Percentiles rank a stretch among this genome's conserved stretches.
phyloP scores from a whole-genome alignment of 2,329 filamentous ascomycete species.

The Aspergillus felis region DNA sequence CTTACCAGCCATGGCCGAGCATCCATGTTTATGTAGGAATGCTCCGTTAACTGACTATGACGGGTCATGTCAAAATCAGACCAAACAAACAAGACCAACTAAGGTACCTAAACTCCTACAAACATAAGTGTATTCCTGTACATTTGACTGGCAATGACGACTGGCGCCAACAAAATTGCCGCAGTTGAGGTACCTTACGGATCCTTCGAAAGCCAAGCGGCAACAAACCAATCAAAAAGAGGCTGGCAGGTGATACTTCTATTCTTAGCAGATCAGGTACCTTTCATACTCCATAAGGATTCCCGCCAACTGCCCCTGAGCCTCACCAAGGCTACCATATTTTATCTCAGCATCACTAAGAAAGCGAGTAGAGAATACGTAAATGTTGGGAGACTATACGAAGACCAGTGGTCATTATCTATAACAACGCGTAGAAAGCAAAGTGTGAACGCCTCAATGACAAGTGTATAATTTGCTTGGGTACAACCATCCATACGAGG shows the following conservation, averaged over 20 bases:
- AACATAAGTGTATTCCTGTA: too few relatives aligned
- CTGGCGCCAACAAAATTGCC: too few relatives aligned
- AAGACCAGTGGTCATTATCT: background rate
- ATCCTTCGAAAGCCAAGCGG: background rate
- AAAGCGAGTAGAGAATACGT: too few relatives aligned
- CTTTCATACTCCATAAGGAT: too few relatives aligned
- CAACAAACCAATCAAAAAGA: background rate
- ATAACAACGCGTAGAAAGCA: background rate
- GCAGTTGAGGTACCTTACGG: background rate
- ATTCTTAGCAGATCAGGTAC: background rate
- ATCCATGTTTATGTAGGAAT: background rate
- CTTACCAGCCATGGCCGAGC: too few relatives aligned
- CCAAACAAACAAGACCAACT: too few relatives aligned
- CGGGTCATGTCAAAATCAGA: background rate
- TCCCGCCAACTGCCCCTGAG: background rate
- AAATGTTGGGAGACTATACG: too few relatives aligned
- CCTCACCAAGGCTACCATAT: background rate
- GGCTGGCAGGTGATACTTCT: background rate
- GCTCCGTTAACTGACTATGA: background rate
- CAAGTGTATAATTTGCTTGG: background rate
- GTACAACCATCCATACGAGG: background rate
- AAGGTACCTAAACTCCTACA: too few relatives aligned
- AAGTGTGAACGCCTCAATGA: background rate
- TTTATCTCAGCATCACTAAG: background rate
- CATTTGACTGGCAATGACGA: too few relatives aligned